phyloP scores from a whole-genome alignment of 108 stramenopile species.

The Cylindrotheca fusiformis region DNA sequence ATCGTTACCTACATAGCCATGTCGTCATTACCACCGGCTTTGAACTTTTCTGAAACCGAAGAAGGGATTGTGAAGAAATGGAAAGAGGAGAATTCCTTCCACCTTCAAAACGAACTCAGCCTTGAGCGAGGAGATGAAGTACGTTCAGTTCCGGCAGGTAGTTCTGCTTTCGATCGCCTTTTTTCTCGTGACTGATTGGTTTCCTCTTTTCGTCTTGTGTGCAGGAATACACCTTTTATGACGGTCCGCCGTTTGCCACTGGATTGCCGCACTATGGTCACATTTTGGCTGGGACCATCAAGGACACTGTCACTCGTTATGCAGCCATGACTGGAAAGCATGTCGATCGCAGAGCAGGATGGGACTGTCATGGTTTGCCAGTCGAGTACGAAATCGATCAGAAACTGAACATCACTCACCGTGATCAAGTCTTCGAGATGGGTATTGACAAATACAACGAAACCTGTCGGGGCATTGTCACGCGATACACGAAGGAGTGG shows the following conservation, averaged over 20 bases:
- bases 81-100: conserved; percentile 72
- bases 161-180: neutral
- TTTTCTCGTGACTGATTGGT: neutral
- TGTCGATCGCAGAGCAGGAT: conserved; percentile 95
- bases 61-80: conserved; percentile 80
- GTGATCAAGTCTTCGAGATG: conserved; percentile 95
- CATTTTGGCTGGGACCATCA: conserved; percentile 99
- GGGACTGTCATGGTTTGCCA: conserved; percentile 99
- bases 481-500: conserved; percentile 97
- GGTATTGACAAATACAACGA: conserved; percentile 98
- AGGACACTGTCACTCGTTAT: conserved; percentile 98
- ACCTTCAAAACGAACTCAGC: conserved; percentile 62
- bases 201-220: neutral
- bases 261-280: conserved; percentile 99
- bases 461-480: conserved; percentile 95
- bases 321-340: conserved; percentile 92
- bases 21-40: conserved; percentile 70
- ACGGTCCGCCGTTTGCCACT: conserved; percentile 99
- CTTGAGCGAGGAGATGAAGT: conserved; percentile 80
- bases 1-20: conserved; percentile 33
- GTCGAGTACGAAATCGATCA: conserved; percentile 99
- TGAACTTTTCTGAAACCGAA: conserved; percentile 83
- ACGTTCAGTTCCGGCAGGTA: conserved; percentile 14
- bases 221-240: conserved; percentile 96
- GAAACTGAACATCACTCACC: conserved; percentile 90